These are phyloP conservation scores for Acarospora socialis DNA, from an alignment of 2,329 filamentous ascomycete genomes.

Conservation along the genomic window DNA sequence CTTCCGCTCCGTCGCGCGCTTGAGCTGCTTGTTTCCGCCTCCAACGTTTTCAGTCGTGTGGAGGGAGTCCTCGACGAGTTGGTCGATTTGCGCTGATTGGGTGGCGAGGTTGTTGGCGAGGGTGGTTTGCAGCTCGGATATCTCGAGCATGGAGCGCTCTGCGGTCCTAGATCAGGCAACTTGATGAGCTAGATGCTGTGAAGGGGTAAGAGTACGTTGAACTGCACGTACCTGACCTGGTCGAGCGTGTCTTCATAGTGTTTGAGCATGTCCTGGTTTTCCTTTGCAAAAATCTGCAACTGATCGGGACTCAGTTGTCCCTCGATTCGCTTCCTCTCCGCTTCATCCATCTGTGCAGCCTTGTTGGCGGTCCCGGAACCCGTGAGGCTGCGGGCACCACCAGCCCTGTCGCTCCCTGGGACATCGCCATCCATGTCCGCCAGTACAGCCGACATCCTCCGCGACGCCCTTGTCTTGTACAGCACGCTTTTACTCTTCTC, in stretches of 20 bases:
- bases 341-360: slow-evolving; percentile 3
- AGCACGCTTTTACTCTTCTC: slow-evolving; percentile 81
- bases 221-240: slow-evolving; percentile 65
- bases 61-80: slow-evolving; percentile 71
- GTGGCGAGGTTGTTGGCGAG: slow-evolving; percentile 73
- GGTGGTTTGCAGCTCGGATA: slow-evolving; percentile 79
- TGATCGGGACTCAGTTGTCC: slow-evolving; percentile 66
- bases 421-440: slow-evolving; percentile 7
- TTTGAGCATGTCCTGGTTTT: slow-evolving; percentile 83
- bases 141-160: slow-evolving; percentile 81
- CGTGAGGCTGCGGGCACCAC: background rate
- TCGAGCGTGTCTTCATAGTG: slow-evolving; percentile 89
- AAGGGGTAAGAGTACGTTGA: background rate
- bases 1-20: slow-evolving; percentile 58
- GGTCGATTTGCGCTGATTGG: slow-evolving; percentile 79
- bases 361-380: background rate
- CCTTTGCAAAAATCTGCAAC: slow-evolving; percentile 81
- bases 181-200: background rate
- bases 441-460: slow-evolving; percentile 10
- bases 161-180: slow-evolving; percentile 50
- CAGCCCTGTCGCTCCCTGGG: background rate
- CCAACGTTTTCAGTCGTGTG: slow-evolving; percentile 75
- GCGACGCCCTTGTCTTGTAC: slow-evolving; percentile 53
- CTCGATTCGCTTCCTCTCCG: slow-evolving; percentile 28
- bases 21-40: slow-evolving; percentile 80